Conservation (phyloP, 306 rosid genomes). For the Fagus crenata region DNA sequence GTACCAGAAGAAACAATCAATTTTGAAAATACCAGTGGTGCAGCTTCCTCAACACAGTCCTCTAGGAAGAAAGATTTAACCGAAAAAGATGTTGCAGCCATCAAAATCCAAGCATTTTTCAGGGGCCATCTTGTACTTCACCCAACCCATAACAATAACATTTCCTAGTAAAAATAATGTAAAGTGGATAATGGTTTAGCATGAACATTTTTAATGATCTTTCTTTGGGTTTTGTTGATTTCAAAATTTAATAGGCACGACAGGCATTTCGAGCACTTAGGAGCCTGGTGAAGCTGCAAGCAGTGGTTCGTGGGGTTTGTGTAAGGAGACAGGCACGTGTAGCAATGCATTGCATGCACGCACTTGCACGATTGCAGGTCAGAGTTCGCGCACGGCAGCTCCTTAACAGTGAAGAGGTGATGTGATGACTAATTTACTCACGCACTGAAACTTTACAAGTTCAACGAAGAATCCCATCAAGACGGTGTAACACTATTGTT, state of each 20-base stretch:
- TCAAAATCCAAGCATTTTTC: conserved; percentile 70
- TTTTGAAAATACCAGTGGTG: not conserved
- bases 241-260: conserved; percentile 57
- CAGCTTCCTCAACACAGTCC: conserved; percentile 9
- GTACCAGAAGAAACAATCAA: not conserved
- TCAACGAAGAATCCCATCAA: not conserved
- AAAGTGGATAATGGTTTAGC: not conserved
- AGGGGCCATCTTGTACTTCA: conserved; percentile 73
- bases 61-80: not conserved
- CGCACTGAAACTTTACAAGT: not conserved
- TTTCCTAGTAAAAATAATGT: not conserved
- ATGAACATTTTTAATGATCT: not conserved
- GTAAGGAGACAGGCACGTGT: conserved; percentile 68
- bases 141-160: not conserved
- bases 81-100: conserved; percentile 51
- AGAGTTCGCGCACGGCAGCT: conserved; percentile 73
- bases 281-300: conserved; percentile 86
- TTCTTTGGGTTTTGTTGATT: not conserved
- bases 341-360: conserved; percentile 78
- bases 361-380: conserved; percentile 66
- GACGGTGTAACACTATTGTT: not conserved
- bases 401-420: conserved; percentile 20
- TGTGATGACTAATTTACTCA: not conserved
- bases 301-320: conserved; percentile 67
- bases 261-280: conserved; percentile 61